Base-by-base conservation (phyloP, 805 yeast genomes). In the Metschnikowia sp. region DNA sequence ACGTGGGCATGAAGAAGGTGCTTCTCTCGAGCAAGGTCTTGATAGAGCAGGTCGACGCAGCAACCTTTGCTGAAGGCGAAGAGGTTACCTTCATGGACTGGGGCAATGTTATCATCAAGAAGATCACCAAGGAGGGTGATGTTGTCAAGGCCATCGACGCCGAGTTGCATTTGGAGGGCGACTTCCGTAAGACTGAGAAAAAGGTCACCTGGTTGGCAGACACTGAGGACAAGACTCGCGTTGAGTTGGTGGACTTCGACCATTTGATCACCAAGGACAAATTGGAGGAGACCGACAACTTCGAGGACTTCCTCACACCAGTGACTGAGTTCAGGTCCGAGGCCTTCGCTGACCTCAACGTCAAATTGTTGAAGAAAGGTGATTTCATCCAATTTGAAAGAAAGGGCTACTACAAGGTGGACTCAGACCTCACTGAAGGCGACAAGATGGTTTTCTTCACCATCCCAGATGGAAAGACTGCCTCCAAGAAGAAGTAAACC, bases 1-100 rank as follows among this genome's bases (percentile, higher is more conserved):
- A 77, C 32, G 84, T 92, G 54, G 98, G 98, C 58, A 75, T 70
- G 59, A 92, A 92, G 79, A 78, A 82, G 64, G 90, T 90, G 39
- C 74, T 85, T 56, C 85, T 74, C 68, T 69, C 80, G 55, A 75
- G 81, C 49, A 73, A 81, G 45, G 75, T 87, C 39, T 71, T 88
- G 58, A 76, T 92, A 60, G 97, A 91, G 64, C 96, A 88, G 73
- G 92, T 77, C 29, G 98, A 92, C 69, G 84, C 91, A 39, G 75
- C 84, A 51, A 58, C 73, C 8, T 66, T 77, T 38, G 82, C 77
- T 56, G 92, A 82, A 37, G 88, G 86, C 54, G 98, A 92, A 72
- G 98, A 92, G 74, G 76, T 91, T 53, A 92, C 98, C n/a, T 79
- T 92, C 61, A 92, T 92, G 98, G 97, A 92, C 72, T 92, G 98